Evolutionary conservation across 257 asterid species (phyloP), one percentile per base, ranked within the genome.

Genomic region (Striga asiatica): DNA sequence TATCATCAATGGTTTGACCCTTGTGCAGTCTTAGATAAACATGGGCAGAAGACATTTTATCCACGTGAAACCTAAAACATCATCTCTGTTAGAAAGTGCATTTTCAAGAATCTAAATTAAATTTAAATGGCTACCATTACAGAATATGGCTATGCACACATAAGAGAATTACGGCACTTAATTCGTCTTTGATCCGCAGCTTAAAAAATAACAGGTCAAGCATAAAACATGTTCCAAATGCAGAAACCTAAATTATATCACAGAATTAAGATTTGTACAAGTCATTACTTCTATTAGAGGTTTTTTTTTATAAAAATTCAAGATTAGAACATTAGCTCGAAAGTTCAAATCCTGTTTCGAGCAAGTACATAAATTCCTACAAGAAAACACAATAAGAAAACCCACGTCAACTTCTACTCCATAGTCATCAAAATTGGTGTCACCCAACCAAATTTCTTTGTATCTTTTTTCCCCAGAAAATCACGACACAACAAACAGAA

Each of bases 1-100:
- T 81, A 58, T 76, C 80, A 46, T 84, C 94, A 48, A 78, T 42
- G 6, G 83, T 68, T 67, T 75, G 85, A 54, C 83, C 85, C 72
- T 74, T 84, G 34, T 67, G 68, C 80, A 84, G 58, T 67, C 94
- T 84, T 70, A 84, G 70, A 58, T 84, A 84, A 51, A 84, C 94
- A 60, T 84, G 94, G 41, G 94, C 91, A 0, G 88, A 84, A 6
- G 94, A 81, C 94, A 84, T 81, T 72, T 84, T 81, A 56, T 84
- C 91, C 70, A 84, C 94, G 60, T 74, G 91, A 65, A 84, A 84
- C 91, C 91, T 81, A 58, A 64, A 28, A 50, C 53, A 12, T 6
- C 68, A 20, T 31, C 42, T 1, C 21, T 13, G 43, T 66, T 17
- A 58, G n/a, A 60, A 16, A 9, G 43, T 14, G 56, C 55, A 65